A percentile compares a stretch with the other conserved stretches of the same genome.
These are phyloP conservation scores for Trichoderma koningii DNA, from an alignment of 2,329 filamentous ascomycete genomes.

Conservation along the genomic window DNA sequence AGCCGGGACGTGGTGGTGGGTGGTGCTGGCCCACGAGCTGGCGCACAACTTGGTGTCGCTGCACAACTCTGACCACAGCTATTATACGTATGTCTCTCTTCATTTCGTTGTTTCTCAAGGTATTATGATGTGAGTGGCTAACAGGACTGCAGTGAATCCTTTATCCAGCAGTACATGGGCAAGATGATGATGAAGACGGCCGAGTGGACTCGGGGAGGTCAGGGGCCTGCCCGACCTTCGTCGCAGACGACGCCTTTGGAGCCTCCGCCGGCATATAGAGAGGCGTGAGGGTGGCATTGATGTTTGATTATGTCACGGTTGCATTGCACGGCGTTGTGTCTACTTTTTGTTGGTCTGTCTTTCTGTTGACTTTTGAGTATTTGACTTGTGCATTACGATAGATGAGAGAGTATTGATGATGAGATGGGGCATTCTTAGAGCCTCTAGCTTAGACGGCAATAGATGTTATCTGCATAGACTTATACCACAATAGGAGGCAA, in stretches of 20 bases:
- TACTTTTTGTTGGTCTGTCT: not conserved
- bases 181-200: constrained; percentile 63
- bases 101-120: no score
- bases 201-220: constrained; percentile 37
- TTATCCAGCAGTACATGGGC: constrained; percentile 75
- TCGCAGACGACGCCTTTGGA: constrained; percentile 23
- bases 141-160: constrained; percentile 60
- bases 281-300: constrained; percentile 13
- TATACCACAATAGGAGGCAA: not conserved
- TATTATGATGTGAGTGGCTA: constrained; percentile 1
- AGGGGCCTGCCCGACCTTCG: constrained; percentile 18
- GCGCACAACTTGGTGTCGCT: constrained; percentile 85
- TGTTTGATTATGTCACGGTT: constrained; percentile 28
- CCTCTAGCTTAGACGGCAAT: no score
- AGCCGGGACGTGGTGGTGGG: constrained; percentile 86
- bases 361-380: not conserved
- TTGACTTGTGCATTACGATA: constrained; percentile 1
- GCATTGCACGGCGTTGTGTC: constrained; percentile 17
- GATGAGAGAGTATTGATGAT: not conserved
- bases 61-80: constrained; percentile 79
- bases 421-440: not conserved
- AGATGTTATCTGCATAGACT: no score
- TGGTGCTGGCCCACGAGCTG: constrained; percentile 92
- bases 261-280: constrained; percentile 35
- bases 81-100: constrained; percentile 64